A percentile compares a stretch with the other conserved stretches of the same genome.
Evolutionary conservation across 2,329 filamentous ascomycete species (phyloP).

Genomic region (Ascochyta pisi): DNA sequence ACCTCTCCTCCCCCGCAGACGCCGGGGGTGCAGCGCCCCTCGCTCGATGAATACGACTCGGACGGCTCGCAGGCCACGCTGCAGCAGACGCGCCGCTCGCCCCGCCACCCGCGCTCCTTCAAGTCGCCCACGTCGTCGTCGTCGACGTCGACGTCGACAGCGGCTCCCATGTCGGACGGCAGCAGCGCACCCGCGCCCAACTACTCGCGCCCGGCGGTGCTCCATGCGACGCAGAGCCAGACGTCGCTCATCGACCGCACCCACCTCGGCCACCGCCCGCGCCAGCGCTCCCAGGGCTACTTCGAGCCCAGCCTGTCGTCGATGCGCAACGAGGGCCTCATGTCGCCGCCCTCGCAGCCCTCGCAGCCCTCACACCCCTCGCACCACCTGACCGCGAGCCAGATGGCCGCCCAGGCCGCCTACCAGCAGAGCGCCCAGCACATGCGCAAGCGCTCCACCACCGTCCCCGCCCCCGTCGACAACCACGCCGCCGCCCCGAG

Average conservation of each 20-base stretch:
- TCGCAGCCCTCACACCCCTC: conserved; percentile 54
- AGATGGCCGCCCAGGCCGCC: conserved; percentile 81
- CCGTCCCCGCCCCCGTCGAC: conserved; percentile 65
- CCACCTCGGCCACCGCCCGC: conserved; percentile 60
- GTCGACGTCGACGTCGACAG: too few species aligned
- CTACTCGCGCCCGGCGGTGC: conserved; percentile 47
- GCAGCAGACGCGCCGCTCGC: conserved; percentile 46
- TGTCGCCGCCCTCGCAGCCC: conserved; percentile 47
- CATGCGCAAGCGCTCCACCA: conserved; percentile 74
- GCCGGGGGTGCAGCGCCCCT: conserved; percentile 37
- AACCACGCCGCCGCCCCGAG: conserved; percentile 22
- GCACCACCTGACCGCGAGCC: conserved; percentile 66
- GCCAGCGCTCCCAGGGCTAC: conserved; percentile 76
- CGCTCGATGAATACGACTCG: conserved; percentile 45
- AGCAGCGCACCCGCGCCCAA: conserved; percentile 36
- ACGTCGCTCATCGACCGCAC: conserved; percentile 17
- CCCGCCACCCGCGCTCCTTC: conserved; percentile 41
- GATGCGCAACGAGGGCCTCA: conserved; percentile 50
- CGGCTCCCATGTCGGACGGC: conserved; percentile 11
- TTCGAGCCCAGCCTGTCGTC: conserved; percentile 77
- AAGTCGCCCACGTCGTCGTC: conserved; percentile 31
- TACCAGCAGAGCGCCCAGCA: conserved; percentile 65
- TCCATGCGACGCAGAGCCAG: conserved; percentile 43
- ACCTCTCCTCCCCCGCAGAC: conserved; percentile 44
- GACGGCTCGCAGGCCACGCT: conserved; percentile 52